Evolutionary conservation across 2,329 filamentous ascomycete species (phyloP).

Genomic region (Alternaria sp.): DNA sequence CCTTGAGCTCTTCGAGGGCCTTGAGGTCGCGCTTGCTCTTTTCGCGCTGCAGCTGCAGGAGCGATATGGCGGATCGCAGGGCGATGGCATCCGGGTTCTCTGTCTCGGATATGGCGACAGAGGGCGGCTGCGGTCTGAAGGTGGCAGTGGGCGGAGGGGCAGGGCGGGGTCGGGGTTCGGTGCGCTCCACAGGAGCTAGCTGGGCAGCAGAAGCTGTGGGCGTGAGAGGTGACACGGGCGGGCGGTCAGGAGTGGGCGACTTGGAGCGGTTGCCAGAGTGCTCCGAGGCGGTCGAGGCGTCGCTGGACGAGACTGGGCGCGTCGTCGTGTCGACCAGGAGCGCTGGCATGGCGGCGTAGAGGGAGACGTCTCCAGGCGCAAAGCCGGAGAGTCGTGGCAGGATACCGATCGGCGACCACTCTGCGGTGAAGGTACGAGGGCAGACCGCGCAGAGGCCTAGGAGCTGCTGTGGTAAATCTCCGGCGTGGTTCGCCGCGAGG

Average conservation of each 20-base stretch:
- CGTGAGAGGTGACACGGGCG: slow-evolving; percentile 54
- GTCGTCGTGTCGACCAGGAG: slow-evolving; percentile 45
- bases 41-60: slow-evolving; percentile 85
- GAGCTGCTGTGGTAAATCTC: slow-evolving; percentile 16
- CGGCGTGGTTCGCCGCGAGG: slow-evolving; percentile 20
- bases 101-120: slow-evolving; percentile 57
- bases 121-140: slow-evolving; percentile 55
- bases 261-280: slow-evolving; percentile 36
- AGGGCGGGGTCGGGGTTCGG: slow-evolving; percentile 37
- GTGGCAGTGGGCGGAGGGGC: slow-evolving; percentile 42
- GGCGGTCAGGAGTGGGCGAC: slow-evolving; percentile 47
- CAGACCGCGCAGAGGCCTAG: slow-evolving; percentile 19
- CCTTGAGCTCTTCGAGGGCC: slow-evolving; percentile 73
- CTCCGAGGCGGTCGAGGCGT: slow-evolving; percentile 33
- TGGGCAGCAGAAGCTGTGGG: slow-evolving; percentile 48
- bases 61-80: slow-evolving; percentile 82
- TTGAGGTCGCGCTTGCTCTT: slow-evolving; percentile 80
- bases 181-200: slow-evolving; percentile 42
- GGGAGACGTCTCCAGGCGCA: slow-evolving; percentile 29
- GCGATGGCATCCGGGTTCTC: slow-evolving; percentile 88
- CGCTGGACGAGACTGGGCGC: slow-evolving; percentile 35
- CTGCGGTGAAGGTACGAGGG: slow-evolving; percentile 12
- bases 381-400: slow-evolving; percentile 27
- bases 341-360: slow-evolving; percentile 49
- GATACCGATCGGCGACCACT: slow-evolving; percentile 19